These are phyloP conservation scores for Vigna radiata DNA, from an alignment of 306 rosid genomes.

Conservation along the genomic window DNA sequence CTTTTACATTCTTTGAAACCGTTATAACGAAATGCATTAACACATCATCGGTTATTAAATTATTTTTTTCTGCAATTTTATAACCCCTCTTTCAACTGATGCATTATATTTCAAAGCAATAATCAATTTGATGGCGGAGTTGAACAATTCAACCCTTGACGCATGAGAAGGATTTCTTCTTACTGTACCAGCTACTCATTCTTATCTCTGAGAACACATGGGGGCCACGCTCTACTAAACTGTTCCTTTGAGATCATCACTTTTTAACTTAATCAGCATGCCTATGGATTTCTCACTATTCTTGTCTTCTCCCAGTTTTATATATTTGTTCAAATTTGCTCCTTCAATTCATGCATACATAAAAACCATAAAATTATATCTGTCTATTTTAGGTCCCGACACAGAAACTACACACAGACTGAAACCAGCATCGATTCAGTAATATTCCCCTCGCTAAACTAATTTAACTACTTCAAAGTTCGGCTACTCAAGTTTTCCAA, in stretches of 20 bases:
- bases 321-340: slow-evolving; percentile 37
- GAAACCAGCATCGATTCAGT: neutral
- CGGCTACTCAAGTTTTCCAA: neutral
- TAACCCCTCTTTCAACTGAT: neutral
- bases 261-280: slow-evolving; percentile 3
- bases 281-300: neutral
- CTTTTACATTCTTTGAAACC: slow-evolving; percentile 10
- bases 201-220: slow-evolving; percentile 3
- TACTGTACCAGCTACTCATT: neutral
- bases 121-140: too few species aligned
- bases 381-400: slow-evolving; percentile 29
- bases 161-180: neutral
- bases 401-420: slow-evolving; percentile 13
- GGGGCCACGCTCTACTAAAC: neutral
- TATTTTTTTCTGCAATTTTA: neutral
- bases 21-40: neutral
- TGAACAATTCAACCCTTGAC: neutral
- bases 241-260: neutral
- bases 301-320: neutral
- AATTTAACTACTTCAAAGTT: slow-evolving; percentile 37
- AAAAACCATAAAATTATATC: neutral
- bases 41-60: neutral
- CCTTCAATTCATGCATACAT: neutral
- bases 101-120: neutral
- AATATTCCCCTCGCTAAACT: slow-evolving; percentile 37